Percentiles rank a stretch among this genome's conserved stretches.
These are phyloP conservation scores for Sclerotinia nivalis DNA, from an alignment of 2,329 filamentous ascomycete species.

Conservation along the genomic window DNA sequence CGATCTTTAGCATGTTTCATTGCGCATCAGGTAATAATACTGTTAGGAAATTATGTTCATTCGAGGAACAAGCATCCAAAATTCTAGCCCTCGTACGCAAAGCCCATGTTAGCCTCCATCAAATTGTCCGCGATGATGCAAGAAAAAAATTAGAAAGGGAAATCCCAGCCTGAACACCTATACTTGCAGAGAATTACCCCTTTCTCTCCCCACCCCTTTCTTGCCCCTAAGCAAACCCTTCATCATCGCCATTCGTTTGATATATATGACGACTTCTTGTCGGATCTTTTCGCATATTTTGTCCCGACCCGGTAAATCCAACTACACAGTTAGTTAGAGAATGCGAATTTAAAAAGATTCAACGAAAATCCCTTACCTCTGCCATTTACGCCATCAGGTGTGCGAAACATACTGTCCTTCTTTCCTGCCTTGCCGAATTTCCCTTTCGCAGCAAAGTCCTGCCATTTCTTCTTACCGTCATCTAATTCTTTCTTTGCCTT, in stretches of 20 bases:
- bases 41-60: conserved; percentile 30
- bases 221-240: conserved; percentile 41
- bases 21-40: conserved; percentile 12
- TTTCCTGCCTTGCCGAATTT: conserved; percentile 68
- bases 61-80: conserved; percentile 26
- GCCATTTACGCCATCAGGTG: conserved; percentile 80
- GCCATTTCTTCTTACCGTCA: conserved; percentile 89
- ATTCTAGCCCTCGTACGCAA: conserved; percentile 29
- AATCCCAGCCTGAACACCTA: conserved; percentile 40
- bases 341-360: conserved; percentile 2
- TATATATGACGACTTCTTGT: conserved; percentile 82
- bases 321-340: conserved; percentile 57
- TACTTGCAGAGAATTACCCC: conserved; percentile 41
- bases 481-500: conserved; percentile 91
- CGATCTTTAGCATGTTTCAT: conserved; percentile 27
- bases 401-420: conserved; percentile 97
- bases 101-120: conserved; percentile 48
- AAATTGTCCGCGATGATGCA: conserved; percentile 28
- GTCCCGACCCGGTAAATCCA: conserved; percentile 92
- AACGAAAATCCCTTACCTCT: conserved; percentile 62
- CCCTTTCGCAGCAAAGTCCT: conserved; percentile 81
- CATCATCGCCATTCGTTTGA: conserved; percentile 72
- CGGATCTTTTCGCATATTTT: conserved; percentile 91
- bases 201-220: conserved; percentile 39
- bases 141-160: conserved; percentile 28